A percentile compares a stretch with the other conserved stretches of the same genome.
phyloP scores from a whole-genome alignment of 805 yeast species.

The Metschnikowia sp. region DNA sequence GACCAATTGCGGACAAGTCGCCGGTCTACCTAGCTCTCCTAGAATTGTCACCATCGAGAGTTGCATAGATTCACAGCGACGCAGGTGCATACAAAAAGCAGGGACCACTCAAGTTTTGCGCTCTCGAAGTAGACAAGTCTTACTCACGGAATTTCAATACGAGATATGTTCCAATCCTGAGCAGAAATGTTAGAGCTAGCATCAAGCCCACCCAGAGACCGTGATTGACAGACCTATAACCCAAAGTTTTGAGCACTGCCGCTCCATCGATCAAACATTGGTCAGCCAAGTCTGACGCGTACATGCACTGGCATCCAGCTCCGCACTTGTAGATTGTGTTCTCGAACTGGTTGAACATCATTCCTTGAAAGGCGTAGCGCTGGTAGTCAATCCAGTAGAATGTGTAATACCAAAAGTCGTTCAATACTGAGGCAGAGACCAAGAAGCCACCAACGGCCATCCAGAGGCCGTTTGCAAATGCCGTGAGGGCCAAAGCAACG shows the following conservation, averaged over 20 bases:
- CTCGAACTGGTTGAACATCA: constrained; percentile 40
- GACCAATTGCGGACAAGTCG: too few relatives aligned
- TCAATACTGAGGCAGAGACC: constrained; percentile 31
- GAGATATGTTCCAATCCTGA: constrained; percentile 26
- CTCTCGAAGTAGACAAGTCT: not conserved
- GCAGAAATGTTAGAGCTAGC: constrained; percentile 27
- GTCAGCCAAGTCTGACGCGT: constrained; percentile 21
- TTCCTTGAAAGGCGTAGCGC: constrained; percentile 41
- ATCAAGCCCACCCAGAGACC: constrained; percentile 36
- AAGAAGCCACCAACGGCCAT: constrained; percentile 43
- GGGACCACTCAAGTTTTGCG: not conserved
- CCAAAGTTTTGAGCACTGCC: constrained; percentile 30
- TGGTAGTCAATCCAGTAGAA: constrained; percentile 41
- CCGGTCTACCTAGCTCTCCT: too few relatives aligned
- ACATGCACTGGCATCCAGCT: constrained; percentile 34
- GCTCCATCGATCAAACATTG: constrained; percentile 32
- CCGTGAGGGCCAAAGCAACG: constrained; percentile 36
- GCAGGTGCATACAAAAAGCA: not conserved
- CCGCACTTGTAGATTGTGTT: constrained; percentile 28
- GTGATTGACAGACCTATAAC: constrained; percentile 25
- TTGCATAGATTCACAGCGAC: too few relatives aligned
- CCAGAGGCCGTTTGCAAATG: constrained; percentile 43
- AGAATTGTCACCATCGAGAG: too few relatives aligned
- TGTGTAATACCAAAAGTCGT: constrained; percentile 39
- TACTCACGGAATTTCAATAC: constrained; percentile 16